Base-by-base conservation (phyloP, 345 rosid genomes). In the Brassica carinata region DNA sequence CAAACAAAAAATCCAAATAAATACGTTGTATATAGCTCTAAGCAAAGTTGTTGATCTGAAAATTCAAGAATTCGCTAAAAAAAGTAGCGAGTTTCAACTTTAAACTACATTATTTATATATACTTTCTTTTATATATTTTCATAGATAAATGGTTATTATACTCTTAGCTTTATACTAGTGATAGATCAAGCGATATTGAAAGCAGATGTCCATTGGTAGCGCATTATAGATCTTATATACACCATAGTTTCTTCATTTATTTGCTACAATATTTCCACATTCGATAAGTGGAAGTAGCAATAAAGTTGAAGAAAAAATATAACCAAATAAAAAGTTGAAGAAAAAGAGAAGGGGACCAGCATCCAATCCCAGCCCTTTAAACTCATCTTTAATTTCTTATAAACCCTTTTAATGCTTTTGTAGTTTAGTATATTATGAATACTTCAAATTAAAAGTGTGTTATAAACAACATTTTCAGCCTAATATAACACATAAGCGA, bases 291-390 rank as follows among this genome's bases (percentile, higher is more conserved):
- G 82, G 77, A 40, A 65, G 77, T 19, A 78, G 72, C 61, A 70
- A 64, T n/a, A 53, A 53, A 53, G 58, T 53, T 53, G 58, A 53
- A 53, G 7, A 53, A 53, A 53, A 5, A 6, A 5, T 53, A 53
- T 53, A n/a, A n/a, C 58, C 58, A n/a, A 53, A 53, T 53, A n/a
- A 53, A 53, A 81, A 81, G 66, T 51, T 64, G 53, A 55, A 75
- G 63, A 57, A 81, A 81, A 65, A 27, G 64, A 71, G 40, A 65
- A 58, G 77, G 73, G 77, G 84, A 81, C 80, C 80, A 81, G 80
- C 80, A 76, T 81, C 73, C 80, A 76, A 76, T 69, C 79, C 76
- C 62, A 75, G 75, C 29, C 76, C 83, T 80, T 80, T 80, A 75
- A 80, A 53, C 72, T 75, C 79, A 71, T 75, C 63, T 75, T 75